Evolutionary conservation across 495 filamentous ascomycete genomes (phyloP).

Genomic region (Aspergillus kassunensis): DNA sequence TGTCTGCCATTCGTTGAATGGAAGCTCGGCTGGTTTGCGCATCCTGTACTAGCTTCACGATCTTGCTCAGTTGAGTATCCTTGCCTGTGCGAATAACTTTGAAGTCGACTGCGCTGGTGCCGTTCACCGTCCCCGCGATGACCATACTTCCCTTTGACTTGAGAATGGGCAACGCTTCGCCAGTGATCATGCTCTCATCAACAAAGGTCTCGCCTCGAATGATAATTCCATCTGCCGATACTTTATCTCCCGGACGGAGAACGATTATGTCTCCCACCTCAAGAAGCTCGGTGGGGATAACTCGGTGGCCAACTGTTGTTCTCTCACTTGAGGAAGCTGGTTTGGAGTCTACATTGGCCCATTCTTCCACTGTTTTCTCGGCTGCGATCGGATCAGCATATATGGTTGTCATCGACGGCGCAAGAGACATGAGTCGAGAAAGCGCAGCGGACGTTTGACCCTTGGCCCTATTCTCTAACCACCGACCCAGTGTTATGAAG

Average conservation of each 20-base stretch:
- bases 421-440: constrained; percentile 90
- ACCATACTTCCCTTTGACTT: constrained; percentile 76
- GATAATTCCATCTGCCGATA: constrained; percentile 87
- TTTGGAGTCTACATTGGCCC: constrained; percentile 36
- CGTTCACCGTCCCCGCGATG: constrained; percentile 97
- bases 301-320: constrained; percentile 62
- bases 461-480: constrained; percentile 92
- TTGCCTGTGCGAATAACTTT: constrained; percentile 87
- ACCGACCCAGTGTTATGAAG: constrained; percentile 88
- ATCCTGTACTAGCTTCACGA: constrained; percentile 94
- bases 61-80: constrained; percentile 95
- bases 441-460: constrained; percentile 94
- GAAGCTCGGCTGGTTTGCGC: constrained; percentile 92
- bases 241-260: constrained; percentile 90
- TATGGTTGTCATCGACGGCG: constrained; percentile 95
- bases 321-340: constrained; percentile 42
- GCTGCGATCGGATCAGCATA: constrained; percentile 96
- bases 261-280: constrained; percentile 93
- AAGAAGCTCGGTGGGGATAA: constrained; percentile 90
- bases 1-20: constrained; percentile 91
- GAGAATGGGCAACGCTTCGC: constrained; percentile 88
- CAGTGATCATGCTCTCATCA: constrained; percentile 98
- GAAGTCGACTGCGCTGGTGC: constrained; percentile 86
- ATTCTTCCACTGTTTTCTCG: constrained; percentile 80
- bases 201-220: constrained; percentile 88